phyloP scores from a whole-genome alignment of 176 grass and related monocot species.

The Lolium rigidum region DNA sequence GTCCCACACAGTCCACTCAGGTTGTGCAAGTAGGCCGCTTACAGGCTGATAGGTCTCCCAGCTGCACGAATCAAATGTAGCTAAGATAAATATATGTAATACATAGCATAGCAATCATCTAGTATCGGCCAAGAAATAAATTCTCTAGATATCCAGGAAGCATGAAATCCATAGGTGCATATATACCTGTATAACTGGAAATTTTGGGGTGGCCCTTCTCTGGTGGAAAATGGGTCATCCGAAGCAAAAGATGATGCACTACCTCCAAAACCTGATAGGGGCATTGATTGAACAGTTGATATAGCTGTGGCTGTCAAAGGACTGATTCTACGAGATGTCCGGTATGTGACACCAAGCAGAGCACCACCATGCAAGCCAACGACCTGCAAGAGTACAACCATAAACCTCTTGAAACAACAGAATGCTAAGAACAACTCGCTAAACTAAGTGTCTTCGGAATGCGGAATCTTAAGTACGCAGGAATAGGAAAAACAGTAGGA shows the following conservation, averaged over 20 bases:
- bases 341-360: slow-evolving; percentile 94
- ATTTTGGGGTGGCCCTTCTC: slow-evolving; percentile 85
- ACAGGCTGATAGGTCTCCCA: slow-evolving; percentile 99
- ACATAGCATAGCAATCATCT: slow-evolving; percentile 1
- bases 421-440: background rate
- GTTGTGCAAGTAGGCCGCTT: slow-evolving; percentile 85
- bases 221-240: slow-evolving; percentile 86
- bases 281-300: slow-evolving; percentile 95
- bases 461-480: background rate
- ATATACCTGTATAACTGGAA: slow-evolving; percentile 97
- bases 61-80: slow-evolving; percentile 60
- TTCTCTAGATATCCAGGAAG: slow-evolving; percentile 11
- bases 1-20: slow-evolving; percentile 97
- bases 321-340: slow-evolving; percentile 91
- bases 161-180: slow-evolving; percentile 41
- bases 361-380: slow-evolving; percentile 98
- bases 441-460: slow-evolving; percentile 10
- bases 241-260: slow-evolving; percentile 78
- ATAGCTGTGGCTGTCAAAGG: slow-evolving; percentile 87
- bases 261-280: slow-evolving; percentile 86
- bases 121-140: slow-evolving; percentile 25
- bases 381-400: slow-evolving; percentile 61
- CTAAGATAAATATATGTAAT: background rate
- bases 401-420: slow-evolving; percentile 23
- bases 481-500: background rate